Percentiles rank a stretch among this genome's conserved stretches.
phyloP scores from a whole-genome alignment of 345 rosid species.

The Rubroshorea leprosula region DNA sequence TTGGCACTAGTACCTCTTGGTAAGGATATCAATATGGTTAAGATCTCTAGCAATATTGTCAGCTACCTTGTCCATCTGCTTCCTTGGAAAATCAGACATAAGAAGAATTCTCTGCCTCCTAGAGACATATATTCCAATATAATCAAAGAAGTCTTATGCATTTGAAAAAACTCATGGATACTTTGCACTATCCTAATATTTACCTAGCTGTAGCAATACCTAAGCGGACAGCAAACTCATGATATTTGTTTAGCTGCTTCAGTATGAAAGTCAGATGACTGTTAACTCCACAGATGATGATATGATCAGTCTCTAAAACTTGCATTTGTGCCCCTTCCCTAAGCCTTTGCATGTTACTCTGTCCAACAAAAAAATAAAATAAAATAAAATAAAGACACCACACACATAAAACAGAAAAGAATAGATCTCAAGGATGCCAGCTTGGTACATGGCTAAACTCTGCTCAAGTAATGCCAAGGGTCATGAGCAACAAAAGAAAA shows the following conservation, averaged over 20 bases:
- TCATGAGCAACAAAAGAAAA: not conserved
- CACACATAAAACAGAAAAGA: not conserved
- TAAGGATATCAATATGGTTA: constrained; percentile 77
- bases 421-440: constrained; percentile 16
- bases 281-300: constrained; percentile 82
- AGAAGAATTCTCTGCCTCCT: constrained; percentile 96
- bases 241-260: constrained; percentile 86
- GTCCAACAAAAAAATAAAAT: constrained; percentile 20
- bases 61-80: constrained; percentile 83
- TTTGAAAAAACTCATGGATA: constrained; percentile 7
- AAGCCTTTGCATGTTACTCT: constrained; percentile 86
- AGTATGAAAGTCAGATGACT: constrained; percentile 75
- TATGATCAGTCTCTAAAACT: constrained; percentile 89
- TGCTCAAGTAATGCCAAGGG: not conserved
- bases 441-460: constrained; percentile 9
- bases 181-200: constrained; percentile 10
- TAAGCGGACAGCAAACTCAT: constrained; percentile 81
- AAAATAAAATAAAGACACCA: too few species aligned
- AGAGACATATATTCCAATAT: constrained; percentile 19
- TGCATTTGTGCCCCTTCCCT: constrained; percentile 98
- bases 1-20: constrained; percentile 58
- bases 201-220: constrained; percentile 95
- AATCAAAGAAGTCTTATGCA: constrained; percentile 8
- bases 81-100: constrained; percentile 94
- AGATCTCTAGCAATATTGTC: constrained; percentile 73